Evolutionary conservation across 2,329 filamentous ascomycete species (phyloP).

Genomic region (Teratosphaeria destructans): DNA sequence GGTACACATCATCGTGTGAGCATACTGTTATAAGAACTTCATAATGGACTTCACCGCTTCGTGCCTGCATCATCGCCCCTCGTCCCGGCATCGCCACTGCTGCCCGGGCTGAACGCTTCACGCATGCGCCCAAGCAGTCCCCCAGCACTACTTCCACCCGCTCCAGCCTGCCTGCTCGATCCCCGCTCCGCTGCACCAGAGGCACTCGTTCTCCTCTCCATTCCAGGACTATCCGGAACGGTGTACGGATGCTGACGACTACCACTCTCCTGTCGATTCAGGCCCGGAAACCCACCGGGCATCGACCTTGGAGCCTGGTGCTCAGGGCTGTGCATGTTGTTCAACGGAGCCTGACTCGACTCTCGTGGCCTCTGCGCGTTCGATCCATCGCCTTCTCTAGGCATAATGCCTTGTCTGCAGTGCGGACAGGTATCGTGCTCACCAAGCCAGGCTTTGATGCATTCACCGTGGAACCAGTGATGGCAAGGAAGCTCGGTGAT

Average conservation of each 20-base stretch:
- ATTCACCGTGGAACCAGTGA: conserved; percentile 86
- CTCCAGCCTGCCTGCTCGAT: background rate
- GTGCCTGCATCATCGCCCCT: background rate
- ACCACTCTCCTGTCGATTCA: conserved; percentile 6
- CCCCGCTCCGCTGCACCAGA: background rate
- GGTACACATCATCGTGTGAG: background rate
- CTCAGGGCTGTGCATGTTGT: conserved; percentile 20
- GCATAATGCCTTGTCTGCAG: conserved; percentile 50
- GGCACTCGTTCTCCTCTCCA: background rate
- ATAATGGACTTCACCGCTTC: background rate
- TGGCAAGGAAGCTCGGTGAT: conserved; percentile 73
- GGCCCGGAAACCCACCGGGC: conserved; percentile 11
- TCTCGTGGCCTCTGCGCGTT: conserved; percentile 13
- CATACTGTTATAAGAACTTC: background rate
- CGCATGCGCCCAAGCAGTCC: conserved; percentile 3
- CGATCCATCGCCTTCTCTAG: conserved; percentile 16
- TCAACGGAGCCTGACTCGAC: conserved; percentile 18
- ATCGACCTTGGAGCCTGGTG: conserved; percentile 10
- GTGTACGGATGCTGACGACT: background rate
- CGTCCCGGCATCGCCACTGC: conserved; percentile 11
- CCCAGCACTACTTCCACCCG: background rate
- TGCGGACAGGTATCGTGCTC: conserved; percentile 91
- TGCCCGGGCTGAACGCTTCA: conserved; percentile 7
- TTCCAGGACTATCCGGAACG: background rate
- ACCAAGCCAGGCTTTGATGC: conserved; percentile 71